Base-by-base conservation (phyloP, 192 early-diverging fungal genomes). In the Backusella sp. region DNA sequence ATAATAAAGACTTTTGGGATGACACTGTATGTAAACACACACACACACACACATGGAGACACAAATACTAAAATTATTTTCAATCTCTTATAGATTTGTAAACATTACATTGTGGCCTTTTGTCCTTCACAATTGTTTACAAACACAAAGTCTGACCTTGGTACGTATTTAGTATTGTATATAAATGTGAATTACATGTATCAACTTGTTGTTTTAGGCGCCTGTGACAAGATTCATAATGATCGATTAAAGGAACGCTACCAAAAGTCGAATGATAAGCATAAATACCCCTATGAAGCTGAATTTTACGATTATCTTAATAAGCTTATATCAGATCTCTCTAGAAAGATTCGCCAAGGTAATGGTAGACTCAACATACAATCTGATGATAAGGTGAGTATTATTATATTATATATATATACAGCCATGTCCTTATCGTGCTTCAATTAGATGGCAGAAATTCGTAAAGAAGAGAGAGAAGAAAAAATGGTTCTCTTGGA, bases 101-200 rank as follows among this genome's bases (percentile, higher is more conserved):
- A 93, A 69, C 84, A 94, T 77, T 90, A 92, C 76, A 81, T 94
- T 59, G 93, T 95, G n/a, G 90, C 89, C 53, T 94, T 94, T 72
- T 96, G 94, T 72, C 93, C 94, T 26, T 87, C 90, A 70, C 88
- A 90, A 68, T 84, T 93, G n/a, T 96, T 96, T 82, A 91, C 90
- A 72, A 96, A 96, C 81, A 96, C 94, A 5, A 96, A 96, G 82
- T 91, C 91, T 26, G 93, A 94, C 76, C 87, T 95, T 76, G 92
- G 91, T 83, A 86, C n/a, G 6, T 7, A 28, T n/a, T n/a, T n/a
- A 19, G 0, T n/a, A 49, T n/a, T 19, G 19, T 49, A 11, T 15
- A 41, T 66, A 68, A 1, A 67, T 35, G 17, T 5, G 2, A 35
- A 67, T 35, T 67, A 67, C 6, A 67, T 35, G 52, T 23, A 76